These are phyloP conservation scores for Cladosporium sp. DNA, from an alignment of 2,329 filamentous ascomycete species.

Conservation along the genomic window DNA sequence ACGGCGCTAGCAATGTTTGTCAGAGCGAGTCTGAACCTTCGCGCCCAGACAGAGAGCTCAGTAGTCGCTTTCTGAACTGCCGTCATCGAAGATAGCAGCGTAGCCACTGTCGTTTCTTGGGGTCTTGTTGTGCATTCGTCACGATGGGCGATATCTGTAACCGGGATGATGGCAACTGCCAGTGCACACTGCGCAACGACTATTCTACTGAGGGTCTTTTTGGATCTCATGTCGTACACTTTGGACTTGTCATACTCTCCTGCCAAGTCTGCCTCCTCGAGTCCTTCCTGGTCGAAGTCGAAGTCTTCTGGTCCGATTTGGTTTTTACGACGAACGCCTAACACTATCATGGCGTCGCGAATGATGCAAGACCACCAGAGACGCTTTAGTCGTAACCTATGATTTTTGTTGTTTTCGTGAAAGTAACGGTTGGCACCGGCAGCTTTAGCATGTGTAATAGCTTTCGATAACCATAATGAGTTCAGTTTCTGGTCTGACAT, in stretches of 20 bases:
- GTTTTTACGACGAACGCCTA: neutral
- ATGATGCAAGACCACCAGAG: neutral
- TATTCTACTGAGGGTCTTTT: neutral
- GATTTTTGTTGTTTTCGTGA: neutral
- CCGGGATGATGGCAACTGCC: neutral
- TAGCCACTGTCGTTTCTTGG: neutral
- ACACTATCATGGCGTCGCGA: neutral
- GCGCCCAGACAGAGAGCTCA: neutral
- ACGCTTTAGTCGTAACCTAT: neutral
- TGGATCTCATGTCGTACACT: neutral
- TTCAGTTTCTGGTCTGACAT: neutral
- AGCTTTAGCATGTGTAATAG: neutral
- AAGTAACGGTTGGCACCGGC: neutral
- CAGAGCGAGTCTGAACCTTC: neutral
- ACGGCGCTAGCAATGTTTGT: neutral
- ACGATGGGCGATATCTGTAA: neutral
- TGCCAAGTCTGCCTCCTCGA: neutral
- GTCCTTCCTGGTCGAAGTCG: neutral
- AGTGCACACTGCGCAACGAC: neutral
- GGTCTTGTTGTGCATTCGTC: neutral
- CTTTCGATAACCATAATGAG: neutral
- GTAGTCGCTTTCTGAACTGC: neutral
- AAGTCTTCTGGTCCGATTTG: neutral
- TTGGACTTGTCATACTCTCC: neutral
- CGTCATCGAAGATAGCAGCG: neutral